phyloP scores from a whole-genome alignment of 306 rosid genomes.

The Acacia confusa region DNA sequence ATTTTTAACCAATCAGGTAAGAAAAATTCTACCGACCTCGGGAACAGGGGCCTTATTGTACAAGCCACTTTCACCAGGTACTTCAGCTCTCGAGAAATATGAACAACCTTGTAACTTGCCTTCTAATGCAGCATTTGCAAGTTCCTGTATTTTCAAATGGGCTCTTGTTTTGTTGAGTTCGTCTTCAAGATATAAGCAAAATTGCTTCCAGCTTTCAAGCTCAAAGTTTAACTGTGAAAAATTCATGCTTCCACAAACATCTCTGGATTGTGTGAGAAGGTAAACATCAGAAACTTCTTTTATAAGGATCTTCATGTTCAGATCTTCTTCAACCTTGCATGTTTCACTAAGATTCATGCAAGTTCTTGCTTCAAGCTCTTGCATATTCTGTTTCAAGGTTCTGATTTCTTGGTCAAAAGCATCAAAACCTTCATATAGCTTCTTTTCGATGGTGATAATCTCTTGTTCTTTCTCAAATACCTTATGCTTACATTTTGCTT shows the following conservation, averaged over 20 bases:
- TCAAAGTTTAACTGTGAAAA: not conserved
- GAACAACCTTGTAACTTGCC: not conserved
- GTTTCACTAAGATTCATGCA: not conserved
- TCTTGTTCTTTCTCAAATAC: conserved; percentile 37
- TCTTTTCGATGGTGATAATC: conserved; percentile 37
- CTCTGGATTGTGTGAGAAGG: not conserved
- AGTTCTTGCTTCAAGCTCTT: conserved; percentile 37
- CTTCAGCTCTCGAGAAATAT: conserved; percentile 21
- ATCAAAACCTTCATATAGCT: conserved; percentile 41
- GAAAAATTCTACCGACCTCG: not conserved
- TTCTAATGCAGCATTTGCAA: conserved; percentile 1
- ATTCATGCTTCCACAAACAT: not conserved
- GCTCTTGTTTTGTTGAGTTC: not conserved
- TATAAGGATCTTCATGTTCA: not conserved
- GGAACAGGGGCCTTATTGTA: not conserved
- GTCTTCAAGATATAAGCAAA: not conserved
- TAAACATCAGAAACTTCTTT: not conserved
- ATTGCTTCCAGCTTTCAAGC: not conserved
- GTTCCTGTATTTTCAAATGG: not conserved
- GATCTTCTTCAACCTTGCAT: not conserved
- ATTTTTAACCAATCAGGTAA: not conserved
- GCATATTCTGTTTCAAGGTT: conserved; percentile 34
- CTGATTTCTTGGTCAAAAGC: conserved; percentile 30
- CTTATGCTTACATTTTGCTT: conserved; percentile 38
- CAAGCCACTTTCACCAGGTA: not conserved